Evolutionary conservation across 345 rosid genomes (phyloP).

Genomic region (Linum usitatissimum): DNA sequence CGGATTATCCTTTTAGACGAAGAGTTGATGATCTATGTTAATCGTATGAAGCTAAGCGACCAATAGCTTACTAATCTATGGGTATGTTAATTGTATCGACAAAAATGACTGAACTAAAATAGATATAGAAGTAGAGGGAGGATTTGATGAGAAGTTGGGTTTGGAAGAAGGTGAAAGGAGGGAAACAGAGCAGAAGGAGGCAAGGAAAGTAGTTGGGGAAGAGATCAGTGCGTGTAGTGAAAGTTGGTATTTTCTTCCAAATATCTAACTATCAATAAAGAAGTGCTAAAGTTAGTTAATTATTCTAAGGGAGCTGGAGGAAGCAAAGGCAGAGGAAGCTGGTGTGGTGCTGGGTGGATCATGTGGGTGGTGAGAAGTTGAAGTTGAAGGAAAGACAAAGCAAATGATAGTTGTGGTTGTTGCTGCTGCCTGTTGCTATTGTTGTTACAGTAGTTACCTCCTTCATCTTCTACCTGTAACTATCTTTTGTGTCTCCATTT

Average conservation of each 20-base stretch:
- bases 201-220: too few relatives aligned
- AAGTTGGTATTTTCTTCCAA: background rate
- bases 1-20: too few relatives aligned
- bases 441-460: constrained; percentile 2
- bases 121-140: too few relatives aligned
- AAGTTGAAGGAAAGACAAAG: constrained; percentile 18
- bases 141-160: too few relatives aligned
- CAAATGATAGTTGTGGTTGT: constrained; percentile 13
- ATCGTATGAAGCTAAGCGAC: too few relatives aligned
- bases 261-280: too few relatives aligned
- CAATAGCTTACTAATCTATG: too few relatives aligned
- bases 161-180: background rate
- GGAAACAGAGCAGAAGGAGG: too few relatives aligned
- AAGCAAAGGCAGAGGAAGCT: background rate
- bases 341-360: too few relatives aligned
- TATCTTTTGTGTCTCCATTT: constrained; percentile 6
- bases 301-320: background rate
- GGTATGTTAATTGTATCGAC: too few relatives aligned
- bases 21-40: too few relatives aligned
- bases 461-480: constrained; percentile 10
- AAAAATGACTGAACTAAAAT: too few relatives aligned
- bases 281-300: background rate
- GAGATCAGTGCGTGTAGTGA: background rate
- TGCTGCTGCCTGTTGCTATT: constrained; percentile 8
- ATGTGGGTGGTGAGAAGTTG: background rate